These are phyloP conservation scores for Didymella glomerata DNA, from an alignment of 2,329 filamentous ascomycete genomes.

Conservation along the genomic window DNA sequence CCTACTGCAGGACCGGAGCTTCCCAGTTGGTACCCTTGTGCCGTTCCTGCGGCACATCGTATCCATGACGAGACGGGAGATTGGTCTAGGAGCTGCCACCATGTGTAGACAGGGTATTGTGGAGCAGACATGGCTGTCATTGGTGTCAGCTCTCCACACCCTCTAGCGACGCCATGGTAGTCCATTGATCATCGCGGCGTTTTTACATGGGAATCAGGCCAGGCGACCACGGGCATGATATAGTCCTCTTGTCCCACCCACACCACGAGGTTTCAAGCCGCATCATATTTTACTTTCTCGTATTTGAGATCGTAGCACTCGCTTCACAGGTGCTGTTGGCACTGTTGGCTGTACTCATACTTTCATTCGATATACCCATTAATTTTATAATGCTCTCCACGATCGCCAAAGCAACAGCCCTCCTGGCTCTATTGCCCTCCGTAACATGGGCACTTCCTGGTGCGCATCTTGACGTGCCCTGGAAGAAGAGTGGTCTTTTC, in stretches of 20 bases:
- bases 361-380: conserved; percentile 12
- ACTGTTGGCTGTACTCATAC: conserved; percentile 9
- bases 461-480: conserved; percentile 32
- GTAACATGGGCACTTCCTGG: conserved; percentile 30
- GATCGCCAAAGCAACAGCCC: conserved; percentile 21
- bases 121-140: conserved; percentile 24
- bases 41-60: conserved; percentile 16
- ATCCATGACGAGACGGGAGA: conserved; percentile 28
- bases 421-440: conserved; percentile 28
- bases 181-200: conserved; percentile 21
- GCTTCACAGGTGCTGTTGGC: conserved; percentile 6
- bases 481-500: conserved; percentile 32
- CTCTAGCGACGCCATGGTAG: conserved; percentile 19
- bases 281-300: conserved; percentile 10
- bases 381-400: conserved; percentile 22
- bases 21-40: conserved; percentile 9
- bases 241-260: conserved; percentile 29
- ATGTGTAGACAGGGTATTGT: conserved; percentile 21
- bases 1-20: neutral
- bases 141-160: conserved; percentile 33
- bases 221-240: conserved; percentile 28
- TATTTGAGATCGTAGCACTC: conserved; percentile 17
- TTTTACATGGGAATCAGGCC: conserved; percentile 20
- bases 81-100: conserved; percentile 23
- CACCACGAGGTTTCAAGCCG: conserved; percentile 14